phyloP scores from a whole-genome alignment of 2,329 filamentous ascomycete species.

The Diaporthe ilicicola region DNA sequence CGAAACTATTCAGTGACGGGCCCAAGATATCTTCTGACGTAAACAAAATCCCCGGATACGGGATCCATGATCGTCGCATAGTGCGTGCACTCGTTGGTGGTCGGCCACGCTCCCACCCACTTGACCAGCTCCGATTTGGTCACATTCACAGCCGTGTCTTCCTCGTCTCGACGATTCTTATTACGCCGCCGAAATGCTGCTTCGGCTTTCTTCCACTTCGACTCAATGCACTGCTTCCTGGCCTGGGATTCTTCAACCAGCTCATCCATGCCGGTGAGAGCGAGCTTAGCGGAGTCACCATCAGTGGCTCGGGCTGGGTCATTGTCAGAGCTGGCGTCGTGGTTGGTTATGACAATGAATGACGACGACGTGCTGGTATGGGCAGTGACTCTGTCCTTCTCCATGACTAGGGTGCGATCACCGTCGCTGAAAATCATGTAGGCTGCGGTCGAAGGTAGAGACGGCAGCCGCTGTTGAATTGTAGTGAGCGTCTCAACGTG shows the following conservation, averaged over 20 bases:
- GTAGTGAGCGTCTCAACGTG: neutral
- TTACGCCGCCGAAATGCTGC: neutral
- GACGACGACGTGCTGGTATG: neutral
- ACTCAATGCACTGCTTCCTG: neutral
- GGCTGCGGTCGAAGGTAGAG: neutral
- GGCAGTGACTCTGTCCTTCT: neutral
- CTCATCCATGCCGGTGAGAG: neutral
- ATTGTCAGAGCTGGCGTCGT: neutral
- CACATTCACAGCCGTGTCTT: neutral
- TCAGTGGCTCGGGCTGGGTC: neutral
- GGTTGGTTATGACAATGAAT: constrained; percentile 4
- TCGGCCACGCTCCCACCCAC: constrained; percentile 38
- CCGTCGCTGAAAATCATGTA: neutral
- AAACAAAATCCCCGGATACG: neutral
- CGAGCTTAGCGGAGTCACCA: neutral
- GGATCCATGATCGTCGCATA: constrained; percentile 55
- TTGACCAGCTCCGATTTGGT: constrained; percentile 39
- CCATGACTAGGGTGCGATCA: neutral
- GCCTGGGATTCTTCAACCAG: neutral
- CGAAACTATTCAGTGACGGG: neutral
- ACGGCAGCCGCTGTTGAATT: neutral
- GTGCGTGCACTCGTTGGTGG: constrained; percentile 43
- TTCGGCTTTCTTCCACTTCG: neutral
- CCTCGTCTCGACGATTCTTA: neutral
- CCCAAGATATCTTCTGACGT: neutral